Conservation (phyloP, 306 rosid species). For the Sechiopsis laciniata region DNA sequence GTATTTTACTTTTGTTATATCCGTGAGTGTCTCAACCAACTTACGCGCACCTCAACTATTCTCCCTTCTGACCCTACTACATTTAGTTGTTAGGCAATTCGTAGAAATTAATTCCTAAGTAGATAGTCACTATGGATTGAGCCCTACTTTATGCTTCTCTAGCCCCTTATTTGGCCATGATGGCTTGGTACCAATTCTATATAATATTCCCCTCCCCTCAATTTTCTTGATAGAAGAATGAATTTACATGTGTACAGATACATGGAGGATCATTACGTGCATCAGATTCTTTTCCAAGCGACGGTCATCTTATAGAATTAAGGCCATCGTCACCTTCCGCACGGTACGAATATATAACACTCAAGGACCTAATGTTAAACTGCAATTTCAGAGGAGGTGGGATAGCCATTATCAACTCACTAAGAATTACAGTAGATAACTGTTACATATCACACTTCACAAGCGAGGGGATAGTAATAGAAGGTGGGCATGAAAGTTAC, state of each 20-base stretch:
- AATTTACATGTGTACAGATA: slow-evolving; percentile 22
- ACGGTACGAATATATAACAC: slow-evolving; percentile 30
- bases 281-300: slow-evolving; percentile 26
- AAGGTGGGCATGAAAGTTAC: slow-evolving; percentile 37
- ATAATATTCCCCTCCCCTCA: not conserved
- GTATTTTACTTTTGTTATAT: too few species aligned
- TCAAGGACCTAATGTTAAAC: slow-evolving; percentile 40
- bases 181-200: too few species aligned
- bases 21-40: too few species aligned
- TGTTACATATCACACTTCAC: slow-evolving; percentile 39
- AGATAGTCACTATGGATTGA: too few species aligned
- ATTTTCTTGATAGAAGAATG: not conserved
- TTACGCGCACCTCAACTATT: too few species aligned
- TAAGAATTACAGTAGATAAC: slow-evolving; percentile 37
- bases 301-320: slow-evolving; percentile 36
- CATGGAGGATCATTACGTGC: slow-evolving; percentile 43
- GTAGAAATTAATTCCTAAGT: too few species aligned
- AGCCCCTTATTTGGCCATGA: too few species aligned
- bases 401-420: slow-evolving; percentile 29
- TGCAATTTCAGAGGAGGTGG: slow-evolving; percentile 43
- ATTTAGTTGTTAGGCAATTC: too few species aligned
- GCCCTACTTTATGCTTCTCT: too few species aligned
- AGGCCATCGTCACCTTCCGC: slow-evolving; percentile 17
- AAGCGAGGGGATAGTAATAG: slow-evolving; percentile 27
- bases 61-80: too few species aligned